Percentiles rank a stretch among this genome's conserved stretches.
These are phyloP conservation scores for Botrytis byssoidea DNA, from an alignment of 2,329 filamentous ascomycete species.

Conservation along the genomic window DNA sequence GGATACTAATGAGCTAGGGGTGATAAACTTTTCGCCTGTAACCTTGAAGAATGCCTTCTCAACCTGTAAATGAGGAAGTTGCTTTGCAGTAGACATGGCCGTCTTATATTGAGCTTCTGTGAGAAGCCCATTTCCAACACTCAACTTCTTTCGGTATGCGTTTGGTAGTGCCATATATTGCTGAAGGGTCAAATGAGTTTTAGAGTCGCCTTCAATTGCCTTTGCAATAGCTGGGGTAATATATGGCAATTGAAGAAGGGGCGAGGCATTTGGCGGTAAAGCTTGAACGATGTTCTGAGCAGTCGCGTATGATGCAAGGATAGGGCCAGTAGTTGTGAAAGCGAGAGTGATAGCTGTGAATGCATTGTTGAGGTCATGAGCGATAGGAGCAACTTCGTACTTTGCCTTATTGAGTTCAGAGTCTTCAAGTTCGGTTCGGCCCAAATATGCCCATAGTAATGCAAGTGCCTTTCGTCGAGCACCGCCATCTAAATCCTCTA, in stretches of 20 bases:
- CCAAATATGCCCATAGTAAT: constrained; percentile 92
- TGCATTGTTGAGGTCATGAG: constrained; percentile 79
- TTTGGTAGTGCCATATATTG: constrained; percentile 86
- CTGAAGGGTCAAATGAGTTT: constrained; percentile 75
- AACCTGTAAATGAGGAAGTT: constrained; percentile 80
- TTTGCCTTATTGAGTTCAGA: constrained; percentile 77
- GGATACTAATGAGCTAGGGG: constrained; percentile 86
- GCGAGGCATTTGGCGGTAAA: constrained; percentile 76
- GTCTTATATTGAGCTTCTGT: constrained; percentile 73
- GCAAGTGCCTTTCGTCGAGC: constrained; percentile 82
- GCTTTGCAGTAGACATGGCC: constrained; percentile 73
- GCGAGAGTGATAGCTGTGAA: constrained; percentile 85
- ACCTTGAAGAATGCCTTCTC: constrained; percentile 99
- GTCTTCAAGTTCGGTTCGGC: constrained; percentile 82
- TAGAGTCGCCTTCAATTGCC: constrained; percentile 72
- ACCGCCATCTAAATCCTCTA: constrained; percentile 78
- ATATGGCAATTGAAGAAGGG: constrained; percentile 86
- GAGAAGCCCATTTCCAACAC: constrained; percentile 69
- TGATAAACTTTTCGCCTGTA: constrained; percentile 87
- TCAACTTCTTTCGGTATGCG: constrained; percentile 66
- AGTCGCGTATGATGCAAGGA: constrained; percentile 76
- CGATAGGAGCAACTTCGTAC: constrained; percentile 83
- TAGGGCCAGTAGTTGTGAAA: constrained; percentile 78
- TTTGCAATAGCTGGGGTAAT: constrained; percentile 68
- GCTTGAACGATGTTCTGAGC: constrained; percentile 91